These are phyloP conservation scores for Cicer judaicum DNA, from an alignment of 306 rosid genomes.

Conservation along the genomic window DNA sequence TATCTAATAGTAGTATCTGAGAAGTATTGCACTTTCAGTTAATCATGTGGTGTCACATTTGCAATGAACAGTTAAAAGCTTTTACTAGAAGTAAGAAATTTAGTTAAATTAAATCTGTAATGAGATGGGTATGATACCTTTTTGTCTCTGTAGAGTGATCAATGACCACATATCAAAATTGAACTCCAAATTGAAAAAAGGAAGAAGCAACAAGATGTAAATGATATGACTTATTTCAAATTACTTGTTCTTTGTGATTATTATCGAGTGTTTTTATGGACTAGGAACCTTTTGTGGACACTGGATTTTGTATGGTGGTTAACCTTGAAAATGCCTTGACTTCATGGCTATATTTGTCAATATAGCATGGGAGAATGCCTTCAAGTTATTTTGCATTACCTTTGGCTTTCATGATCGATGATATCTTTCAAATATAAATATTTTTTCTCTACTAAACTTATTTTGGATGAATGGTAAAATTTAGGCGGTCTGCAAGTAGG, in stretches of 20 bases:
- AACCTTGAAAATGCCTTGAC: neutral
- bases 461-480: constrained; percentile 63
- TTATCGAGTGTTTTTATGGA: neutral
- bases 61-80: neutral
- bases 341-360: neutral
- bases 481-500: constrained; percentile 93
- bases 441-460: constrained; percentile 69
- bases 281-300: neutral
- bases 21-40: constrained; percentile 2
- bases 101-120: neutral
- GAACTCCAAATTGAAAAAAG: neutral
- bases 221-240: neutral
- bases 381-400: constrained; percentile 22
- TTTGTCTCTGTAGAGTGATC: neutral
- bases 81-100: neutral
- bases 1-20: neutral
- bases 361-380: constrained; percentile 5
- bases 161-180: neutral
- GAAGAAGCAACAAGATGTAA: constrained; percentile 6
- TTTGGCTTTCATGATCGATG: constrained; percentile 51
- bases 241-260: neutral
- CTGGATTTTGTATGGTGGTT: neutral
- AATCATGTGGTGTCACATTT: constrained; percentile 11
- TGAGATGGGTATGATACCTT: neutral
- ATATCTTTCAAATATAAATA: constrained; percentile 59